These are phyloP conservation scores for Massariosphaeria phaeospora DNA, from an alignment of 495 filamentous ascomycete species.

Conservation along the genomic window DNA sequence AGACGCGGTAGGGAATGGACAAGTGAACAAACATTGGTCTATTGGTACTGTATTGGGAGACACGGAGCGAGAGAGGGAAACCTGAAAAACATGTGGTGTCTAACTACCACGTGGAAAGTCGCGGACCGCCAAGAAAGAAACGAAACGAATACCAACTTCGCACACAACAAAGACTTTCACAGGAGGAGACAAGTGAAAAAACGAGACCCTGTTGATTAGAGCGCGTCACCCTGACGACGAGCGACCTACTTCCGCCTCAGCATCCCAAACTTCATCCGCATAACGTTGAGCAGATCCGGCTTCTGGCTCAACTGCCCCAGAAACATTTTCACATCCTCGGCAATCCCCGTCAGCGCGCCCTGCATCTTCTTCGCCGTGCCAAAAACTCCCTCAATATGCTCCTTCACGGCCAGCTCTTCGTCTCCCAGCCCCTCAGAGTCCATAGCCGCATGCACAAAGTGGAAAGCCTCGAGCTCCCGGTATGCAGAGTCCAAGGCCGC, in stretches of 20 bases:
- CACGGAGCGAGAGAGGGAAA: no score
- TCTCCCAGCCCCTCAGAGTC: background rate
- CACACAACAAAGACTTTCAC: no score
- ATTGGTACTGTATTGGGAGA: no score
- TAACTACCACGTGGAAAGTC: no score
- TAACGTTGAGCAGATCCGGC: background rate
- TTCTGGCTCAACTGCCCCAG: background rate
- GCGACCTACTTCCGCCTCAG: background rate
- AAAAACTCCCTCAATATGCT: background rate
- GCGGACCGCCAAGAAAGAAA: no score
- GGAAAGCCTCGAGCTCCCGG: background rate
- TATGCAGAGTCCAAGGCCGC: background rate
- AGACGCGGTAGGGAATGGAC: no score
- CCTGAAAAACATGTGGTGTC: no score
- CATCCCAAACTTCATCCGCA: conserved; percentile 6
- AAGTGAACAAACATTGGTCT: no score
- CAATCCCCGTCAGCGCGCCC: background rate
- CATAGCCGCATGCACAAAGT: conserved; percentile 2
- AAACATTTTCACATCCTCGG: conserved; percentile 1
- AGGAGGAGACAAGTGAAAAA: no score
- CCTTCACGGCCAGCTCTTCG: background rate
- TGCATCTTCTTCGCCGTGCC: background rate
- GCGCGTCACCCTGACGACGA: no score
- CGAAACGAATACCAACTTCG: no score
- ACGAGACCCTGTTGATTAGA: no score